Evolutionary conservation across 441 rosid genomes (phyloP), one percentile per base, ranked within the genome.

Genomic region (Capsella rubella): DNA sequence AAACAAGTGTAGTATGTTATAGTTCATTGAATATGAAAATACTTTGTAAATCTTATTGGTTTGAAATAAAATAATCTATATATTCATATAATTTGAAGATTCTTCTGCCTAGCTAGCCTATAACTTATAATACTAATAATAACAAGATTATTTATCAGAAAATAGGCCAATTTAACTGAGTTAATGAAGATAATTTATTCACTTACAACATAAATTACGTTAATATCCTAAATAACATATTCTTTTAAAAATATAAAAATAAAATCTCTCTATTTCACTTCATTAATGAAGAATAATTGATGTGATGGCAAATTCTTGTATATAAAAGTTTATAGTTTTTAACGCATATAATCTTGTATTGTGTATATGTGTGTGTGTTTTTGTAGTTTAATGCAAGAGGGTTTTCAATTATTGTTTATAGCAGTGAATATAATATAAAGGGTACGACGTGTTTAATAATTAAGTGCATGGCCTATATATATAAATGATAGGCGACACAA

Each of bases 401-500:
- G 49, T 15, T 37, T 47, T 46, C 39, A 52, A 52, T 72, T 72
- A 45, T 64, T 34, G 34, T 63, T 53, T 21, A 13, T 32, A 32
- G 35, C 4, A 59, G 28, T 42, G 46, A 7, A 55, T 64, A 55
- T 73, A 55, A 55, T 46, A 64, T 55, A 7, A 73, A 64, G 65
- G 25, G 25, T 21, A 64, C 32, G 46, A 64, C 9, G 31, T 25
- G 66, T 56, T 21, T 73, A 57, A 28, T 73, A 57, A 28, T 52
- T 37, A 72, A 34, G 66, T 57, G 77, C 43, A 74, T 57, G 47
- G 43, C 37, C 60, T 74, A 66, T 74, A 66, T 74, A 66, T 74
- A 66, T 74, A 74, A 66, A 58, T 51, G 74, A 67, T 53, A 69
- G 69, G 43, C 43, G 32, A 45, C 51, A 67, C 40, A 1, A 32